Percentiles rank a stretch among this genome's conserved stretches.
These are phyloP conservation scores for Mycena albidolilacea DNA, from an alignment of 768 basidiomycete species.

Conservation along the genomic window DNA sequence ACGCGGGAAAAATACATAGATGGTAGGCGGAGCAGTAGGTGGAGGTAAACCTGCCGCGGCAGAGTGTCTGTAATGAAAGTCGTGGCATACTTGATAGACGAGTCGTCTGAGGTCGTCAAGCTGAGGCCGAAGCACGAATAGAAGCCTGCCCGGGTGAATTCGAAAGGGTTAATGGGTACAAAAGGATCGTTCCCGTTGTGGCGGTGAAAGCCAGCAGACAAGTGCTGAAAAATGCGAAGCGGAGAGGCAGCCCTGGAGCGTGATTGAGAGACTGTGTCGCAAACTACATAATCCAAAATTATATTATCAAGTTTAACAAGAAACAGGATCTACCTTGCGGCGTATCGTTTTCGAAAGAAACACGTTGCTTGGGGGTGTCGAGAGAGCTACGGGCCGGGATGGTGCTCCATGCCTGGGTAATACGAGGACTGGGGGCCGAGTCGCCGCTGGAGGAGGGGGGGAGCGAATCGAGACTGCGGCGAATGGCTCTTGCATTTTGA, in stretches of 20 bases:
- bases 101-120: conserved; percentile 52
- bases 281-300: conserved; percentile 47
- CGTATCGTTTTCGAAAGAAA: conserved; percentile 71
- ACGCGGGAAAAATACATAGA: conserved; percentile 87
- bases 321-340: conserved; percentile 54
- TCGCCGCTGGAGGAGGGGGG: conserved; percentile 55
- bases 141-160: conserved; percentile 43
- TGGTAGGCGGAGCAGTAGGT: conserved; percentile 77
- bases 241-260: conserved; percentile 74
- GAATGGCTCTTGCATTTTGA: conserved; percentile 50
- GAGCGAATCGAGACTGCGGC: conserved; percentile 63
- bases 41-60: conserved; percentile 60
- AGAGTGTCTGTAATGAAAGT: conserved; percentile 56
- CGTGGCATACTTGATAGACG: conserved; percentile 38
- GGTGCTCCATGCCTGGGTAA: conserved; percentile 44
- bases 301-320: not conserved
- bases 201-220: conserved; percentile 65
- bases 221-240: conserved; percentile 69
- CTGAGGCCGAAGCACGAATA: conserved; percentile 37
- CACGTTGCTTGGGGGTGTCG: conserved; percentile 64
- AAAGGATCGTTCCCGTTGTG: conserved; percentile 66
- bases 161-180: conserved; percentile 70
- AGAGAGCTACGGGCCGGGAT: conserved; percentile 34
- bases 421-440: conserved; percentile 40
- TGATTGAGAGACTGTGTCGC: conserved; percentile 59